These are phyloP conservation scores for Teratosphaeria nubilosa DNA, from an alignment of 2,329 filamentous ascomycete genomes.

Conservation along the genomic window DNA sequence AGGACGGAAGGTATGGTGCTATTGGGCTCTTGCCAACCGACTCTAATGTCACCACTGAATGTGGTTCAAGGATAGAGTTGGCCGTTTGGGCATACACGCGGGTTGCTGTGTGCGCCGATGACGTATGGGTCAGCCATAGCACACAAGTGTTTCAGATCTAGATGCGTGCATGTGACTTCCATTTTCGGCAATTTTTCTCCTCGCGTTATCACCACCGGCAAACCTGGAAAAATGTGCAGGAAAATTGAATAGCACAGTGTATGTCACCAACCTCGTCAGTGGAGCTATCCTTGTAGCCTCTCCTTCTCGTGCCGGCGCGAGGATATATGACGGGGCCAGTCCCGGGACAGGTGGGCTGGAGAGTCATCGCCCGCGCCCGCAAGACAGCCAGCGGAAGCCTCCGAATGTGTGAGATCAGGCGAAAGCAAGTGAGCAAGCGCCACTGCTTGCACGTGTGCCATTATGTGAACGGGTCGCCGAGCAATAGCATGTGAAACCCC, in stretches of 20 bases:
- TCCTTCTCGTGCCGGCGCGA: neutral
- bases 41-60: neutral
- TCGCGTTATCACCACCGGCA: neutral
- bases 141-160: neutral
- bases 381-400: neutral
- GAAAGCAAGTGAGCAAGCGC: neutral
- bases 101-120: neutral
- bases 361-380: neutral
- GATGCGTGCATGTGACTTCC: neutral
- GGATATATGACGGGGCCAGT: neutral
- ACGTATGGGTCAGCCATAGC: neutral
- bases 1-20: neutral
- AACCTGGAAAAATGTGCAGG: neutral
- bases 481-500: neutral
- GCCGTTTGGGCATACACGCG: neutral
- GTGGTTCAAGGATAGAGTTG: neutral
- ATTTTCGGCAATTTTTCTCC: neutral
- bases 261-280: neutral
- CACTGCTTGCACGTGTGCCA: neutral
- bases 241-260: neutral
- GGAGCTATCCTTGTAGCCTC: neutral
- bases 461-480: neutral
- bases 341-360: neutral
- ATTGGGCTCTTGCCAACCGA: neutral
- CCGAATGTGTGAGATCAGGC: neutral